Base-by-base conservation (phyloP, 306 rosid genomes). In the Castanea mollissima region DNA sequence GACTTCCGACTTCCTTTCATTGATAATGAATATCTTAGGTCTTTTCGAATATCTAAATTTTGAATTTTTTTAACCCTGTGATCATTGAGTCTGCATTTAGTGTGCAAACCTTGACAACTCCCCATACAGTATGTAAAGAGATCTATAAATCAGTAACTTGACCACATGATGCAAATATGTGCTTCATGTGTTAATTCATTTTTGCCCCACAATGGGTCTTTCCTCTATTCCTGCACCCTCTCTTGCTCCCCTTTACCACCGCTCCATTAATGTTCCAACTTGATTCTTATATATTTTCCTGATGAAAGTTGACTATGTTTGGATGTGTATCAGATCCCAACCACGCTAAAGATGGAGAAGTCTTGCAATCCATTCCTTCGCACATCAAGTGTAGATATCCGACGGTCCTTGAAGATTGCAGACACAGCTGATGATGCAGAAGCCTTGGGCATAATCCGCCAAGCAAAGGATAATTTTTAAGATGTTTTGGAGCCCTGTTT, bases 291-390 rank as follows among this genome's bases (percentile, higher is more conserved):
- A 10, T 15, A 71, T 74, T 55, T 74, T 14, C 29, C 23, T 21
- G 16, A 34, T 25, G 12, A 59, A 18, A 19, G 41, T 18, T 51
- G 65, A 51, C 34, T 23, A 7, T 16, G 25, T 5, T 73, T 7
- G 25, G 68, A 38, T 38, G 29, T 82, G 64, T 82, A 35, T n/a
- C 87, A 95, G 98, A 87, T 95, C 82, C 99, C 98, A 72, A 84
- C 97, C 44, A 87, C 89, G 10, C 73, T 93, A 44, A 91, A 90
- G 88, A 60, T 76, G 76, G 99, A 95, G 85, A 93, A 93, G 86
- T 84, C 93, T 51, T 95, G 99, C 87, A 95, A 93, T 82, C 99
- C 99, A 5, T 95, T 95, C 84, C 97, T 95, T 81, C 99, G 99
- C 27, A 81, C 87, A 11, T 76, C 84, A 51, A 93, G 98, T 76